Evolutionary conservation across 139 green algal species (phyloP).

Genomic region (Closterium sp.): DNA sequence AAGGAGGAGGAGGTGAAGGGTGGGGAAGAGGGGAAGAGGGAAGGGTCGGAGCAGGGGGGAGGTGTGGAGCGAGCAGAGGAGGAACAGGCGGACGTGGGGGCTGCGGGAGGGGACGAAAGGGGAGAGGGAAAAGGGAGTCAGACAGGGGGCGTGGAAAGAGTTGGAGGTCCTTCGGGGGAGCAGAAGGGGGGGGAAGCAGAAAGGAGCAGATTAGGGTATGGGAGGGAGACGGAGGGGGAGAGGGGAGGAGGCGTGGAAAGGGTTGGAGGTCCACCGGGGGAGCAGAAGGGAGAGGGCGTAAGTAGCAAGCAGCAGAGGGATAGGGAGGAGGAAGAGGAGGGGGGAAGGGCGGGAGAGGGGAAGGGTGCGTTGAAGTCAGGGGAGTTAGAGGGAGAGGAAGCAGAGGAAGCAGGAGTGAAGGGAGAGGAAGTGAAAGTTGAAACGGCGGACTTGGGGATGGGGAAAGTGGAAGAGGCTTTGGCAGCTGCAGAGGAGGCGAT

Average conservation of each 20-base stretch:
- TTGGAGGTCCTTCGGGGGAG: no score
- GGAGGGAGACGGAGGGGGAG: no score
- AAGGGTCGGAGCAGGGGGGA: no score
- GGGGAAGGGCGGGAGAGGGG: background rate
- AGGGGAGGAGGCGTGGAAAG: no score
- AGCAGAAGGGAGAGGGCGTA: background rate
- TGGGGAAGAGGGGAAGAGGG: no score
- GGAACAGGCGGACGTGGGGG: no score
- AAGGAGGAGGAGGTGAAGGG: background rate
- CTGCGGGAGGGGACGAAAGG: no score
- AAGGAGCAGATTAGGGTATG: no score
- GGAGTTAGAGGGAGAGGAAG: background rate
- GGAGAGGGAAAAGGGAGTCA: no score
- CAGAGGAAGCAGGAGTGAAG: background rate
- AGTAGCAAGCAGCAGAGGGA: background rate
- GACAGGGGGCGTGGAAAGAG: no score
- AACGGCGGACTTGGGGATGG: background rate
- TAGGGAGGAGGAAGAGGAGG: background rate
- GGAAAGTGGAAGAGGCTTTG: background rate
- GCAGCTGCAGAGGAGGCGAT: background rate
- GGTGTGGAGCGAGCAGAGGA: background rate
- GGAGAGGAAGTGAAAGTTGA: background rate
- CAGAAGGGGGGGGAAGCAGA: no score
- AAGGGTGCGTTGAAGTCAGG: background rate
- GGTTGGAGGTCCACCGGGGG: no score